A percentile compares a stretch with the other conserved stretches of the same genome.
These are phyloP conservation scores for Marvania coccoides DNA, from an alignment of 139 green algal species.

Conservation along the genomic window DNA sequence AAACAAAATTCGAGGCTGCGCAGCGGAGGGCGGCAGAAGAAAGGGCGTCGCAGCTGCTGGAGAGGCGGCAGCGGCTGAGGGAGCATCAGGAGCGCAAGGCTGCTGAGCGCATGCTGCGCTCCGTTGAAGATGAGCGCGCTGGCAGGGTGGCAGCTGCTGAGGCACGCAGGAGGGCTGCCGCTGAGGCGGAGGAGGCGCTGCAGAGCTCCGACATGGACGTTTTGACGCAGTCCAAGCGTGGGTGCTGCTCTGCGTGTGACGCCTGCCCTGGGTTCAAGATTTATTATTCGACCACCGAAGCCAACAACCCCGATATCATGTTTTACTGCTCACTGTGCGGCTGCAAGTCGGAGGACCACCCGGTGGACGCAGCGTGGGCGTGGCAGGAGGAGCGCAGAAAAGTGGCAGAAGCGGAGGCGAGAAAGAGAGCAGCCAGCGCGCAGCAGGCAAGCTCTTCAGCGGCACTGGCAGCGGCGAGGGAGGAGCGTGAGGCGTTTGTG, in stretches of 20 bases:
- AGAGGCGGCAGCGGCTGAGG: not conserved
- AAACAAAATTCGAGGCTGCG: not conserved
- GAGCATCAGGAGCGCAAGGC: not conserved
- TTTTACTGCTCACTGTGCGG: slow-evolving; percentile 24
- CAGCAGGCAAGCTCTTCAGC: not conserved
- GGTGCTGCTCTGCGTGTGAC: not conserved
- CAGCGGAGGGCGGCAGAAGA: not conserved
- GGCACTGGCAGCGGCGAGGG: not conserved
- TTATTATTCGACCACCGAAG: slow-evolving; percentile 1
- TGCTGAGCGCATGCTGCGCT: too few relatives aligned
- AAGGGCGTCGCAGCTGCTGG: not conserved
- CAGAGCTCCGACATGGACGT: slow-evolving; percentile 5
- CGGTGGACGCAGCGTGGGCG: slow-evolving; percentile 4
- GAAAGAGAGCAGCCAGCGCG: not conserved
- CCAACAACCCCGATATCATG: slow-evolving; percentile 26
- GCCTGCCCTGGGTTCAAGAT: slow-evolving; percentile 11
- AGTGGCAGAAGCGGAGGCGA: not conserved
- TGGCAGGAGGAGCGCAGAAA: not conserved
- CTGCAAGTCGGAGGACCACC: slow-evolving; percentile 10
- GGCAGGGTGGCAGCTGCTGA: not conserved
- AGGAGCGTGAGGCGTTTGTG: slow-evolving; percentile 9
- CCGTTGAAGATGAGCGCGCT: not conserved
- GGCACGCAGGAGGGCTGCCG: not conserved
- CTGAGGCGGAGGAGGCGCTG: slow-evolving; percentile 1
- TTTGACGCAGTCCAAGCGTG: slow-evolving; percentile 4